Evolutionary conservation across 306 rosid species (phyloP), one percentile per base, ranked within the genome.

Genomic region (Ceratonia siliqua): DNA sequence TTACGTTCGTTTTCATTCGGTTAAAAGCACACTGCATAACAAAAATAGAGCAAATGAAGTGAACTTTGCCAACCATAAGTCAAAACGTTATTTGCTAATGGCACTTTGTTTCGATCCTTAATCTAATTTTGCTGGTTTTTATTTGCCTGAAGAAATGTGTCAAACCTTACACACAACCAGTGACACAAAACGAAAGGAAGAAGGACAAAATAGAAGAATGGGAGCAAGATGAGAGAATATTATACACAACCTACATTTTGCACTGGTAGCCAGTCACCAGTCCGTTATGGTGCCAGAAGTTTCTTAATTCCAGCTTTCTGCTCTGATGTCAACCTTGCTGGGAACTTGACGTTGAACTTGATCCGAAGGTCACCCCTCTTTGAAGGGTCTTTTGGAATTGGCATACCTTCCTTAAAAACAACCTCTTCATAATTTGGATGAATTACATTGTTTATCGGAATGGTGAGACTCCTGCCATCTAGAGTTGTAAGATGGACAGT

Each of bases 361-460:
- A 91, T 85, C 86, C 87, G 82, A 39, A 94, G 89, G 84, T 84
- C 86, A 14, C 97, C 98, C 81, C n/a, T 88, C 84, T 63, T 81
- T 1, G 94, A 82, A 18, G 94, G 96, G 5, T 89, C 93, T 75
- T 91, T 94, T 1, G 97, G 90, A 22, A 88, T 32, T 14, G 98
- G 98, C 98, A 94, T 91, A 4, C 98, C 98, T 75, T 94, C 98
- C 20, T 73, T 79, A 1, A 83, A 75, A 13, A 94, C 78, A 48
- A 89, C 88, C 87, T 91, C 90, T 77, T 88, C 96, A n/a, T 89
- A 87, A 78, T 61, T 76, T 48, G 90, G 91, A 78, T 80, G 82
- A 39, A 80, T 88, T 52, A 82, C 90, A 46, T 48, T 78, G 85
- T 80, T 83, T 71, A 88, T 74, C 55, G 90, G 82, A 25, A 91